A percentile compares a stretch with the other conserved stretches of the same genome.
These are phyloP conservation scores for Adansonia rubrostipa DNA, from an alignment of 441 rosid species.

Conservation along the genomic window DNA sequence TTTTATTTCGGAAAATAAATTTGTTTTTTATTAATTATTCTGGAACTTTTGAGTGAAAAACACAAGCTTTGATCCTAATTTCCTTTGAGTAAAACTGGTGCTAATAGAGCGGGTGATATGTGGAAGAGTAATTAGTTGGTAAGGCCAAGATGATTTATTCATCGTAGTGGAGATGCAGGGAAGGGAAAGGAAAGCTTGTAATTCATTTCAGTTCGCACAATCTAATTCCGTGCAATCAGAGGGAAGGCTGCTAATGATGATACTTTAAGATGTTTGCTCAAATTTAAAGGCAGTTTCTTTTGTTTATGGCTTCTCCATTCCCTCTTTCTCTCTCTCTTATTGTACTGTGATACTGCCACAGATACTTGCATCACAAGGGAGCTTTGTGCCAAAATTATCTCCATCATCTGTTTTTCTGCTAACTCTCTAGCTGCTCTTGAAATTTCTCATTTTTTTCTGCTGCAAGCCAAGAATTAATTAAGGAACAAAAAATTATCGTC, in stretches of 20 bases:
- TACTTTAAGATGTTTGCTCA: background rate
- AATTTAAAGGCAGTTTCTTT: background rate
- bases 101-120: background rate
- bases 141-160: background rate
- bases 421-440: too few species aligned
- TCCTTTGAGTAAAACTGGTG: background rate
- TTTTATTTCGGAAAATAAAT: background rate
- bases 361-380: background rate
- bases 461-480: too few species aligned
- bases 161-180: background rate
- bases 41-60: background rate
- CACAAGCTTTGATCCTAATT: background rate
- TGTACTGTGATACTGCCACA: background rate
- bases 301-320: background rate
- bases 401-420: too few species aligned
- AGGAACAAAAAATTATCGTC: too few species aligned
- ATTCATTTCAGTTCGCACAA: too few species aligned
- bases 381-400: too few species aligned
- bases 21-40: too few species aligned
- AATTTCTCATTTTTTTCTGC: too few species aligned
- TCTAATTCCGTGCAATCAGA: background rate
- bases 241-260: conserved; percentile 34
- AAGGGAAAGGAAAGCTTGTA: too few species aligned
- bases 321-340: background rate
- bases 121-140: background rate